These are phyloP conservation scores for Pichia sp. DNA, from an alignment of 1,139 yeast species.

Conservation along the genomic window DNA sequence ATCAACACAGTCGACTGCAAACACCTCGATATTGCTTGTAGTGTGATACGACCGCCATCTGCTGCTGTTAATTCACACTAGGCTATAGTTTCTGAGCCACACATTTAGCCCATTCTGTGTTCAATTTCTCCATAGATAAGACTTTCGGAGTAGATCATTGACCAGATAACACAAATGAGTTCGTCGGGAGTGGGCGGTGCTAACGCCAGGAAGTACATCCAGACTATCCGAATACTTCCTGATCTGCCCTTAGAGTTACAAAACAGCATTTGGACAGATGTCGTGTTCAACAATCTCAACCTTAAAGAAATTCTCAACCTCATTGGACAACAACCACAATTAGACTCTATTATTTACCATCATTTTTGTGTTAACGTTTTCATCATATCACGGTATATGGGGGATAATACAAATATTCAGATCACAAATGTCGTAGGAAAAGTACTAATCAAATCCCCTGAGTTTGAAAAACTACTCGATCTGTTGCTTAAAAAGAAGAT, in stretches of 20 bases:
- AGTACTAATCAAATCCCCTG: constrained; percentile 1
- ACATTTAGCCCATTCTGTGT: too few relatives aligned
- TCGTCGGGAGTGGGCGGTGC: not conserved
- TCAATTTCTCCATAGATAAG: too few relatives aligned
- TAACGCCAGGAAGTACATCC: not conserved
- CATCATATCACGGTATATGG: constrained; percentile 9
- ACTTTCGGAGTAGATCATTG: too few relatives aligned
- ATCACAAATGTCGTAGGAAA: constrained; percentile 9
- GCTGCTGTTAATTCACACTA: too few relatives aligned
- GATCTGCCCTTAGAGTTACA: constrained; percentile 12
- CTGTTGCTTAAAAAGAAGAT: not conserved
- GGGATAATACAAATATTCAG: not conserved
- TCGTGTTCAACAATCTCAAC: constrained; percentile 4
- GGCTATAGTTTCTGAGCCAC: too few relatives aligned
- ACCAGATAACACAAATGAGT: not conserved
- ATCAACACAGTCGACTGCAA: not conserved
- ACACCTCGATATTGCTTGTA: not conserved
- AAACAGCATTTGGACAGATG: constrained; percentile 6
- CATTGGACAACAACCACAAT: not conserved
- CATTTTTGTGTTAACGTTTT: constrained; percentile 6
- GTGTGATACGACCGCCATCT: too few relatives aligned
- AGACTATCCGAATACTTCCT: not conserved
- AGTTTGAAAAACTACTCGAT: constrained; percentile 3
- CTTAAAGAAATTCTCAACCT: constrained; percentile 4
- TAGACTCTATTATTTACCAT: constrained; percentile 5